Evolutionary conservation across 2,329 filamentous ascomycete genomes (phyloP).

Genomic region (Aureobasidium subglaciale): DNA sequence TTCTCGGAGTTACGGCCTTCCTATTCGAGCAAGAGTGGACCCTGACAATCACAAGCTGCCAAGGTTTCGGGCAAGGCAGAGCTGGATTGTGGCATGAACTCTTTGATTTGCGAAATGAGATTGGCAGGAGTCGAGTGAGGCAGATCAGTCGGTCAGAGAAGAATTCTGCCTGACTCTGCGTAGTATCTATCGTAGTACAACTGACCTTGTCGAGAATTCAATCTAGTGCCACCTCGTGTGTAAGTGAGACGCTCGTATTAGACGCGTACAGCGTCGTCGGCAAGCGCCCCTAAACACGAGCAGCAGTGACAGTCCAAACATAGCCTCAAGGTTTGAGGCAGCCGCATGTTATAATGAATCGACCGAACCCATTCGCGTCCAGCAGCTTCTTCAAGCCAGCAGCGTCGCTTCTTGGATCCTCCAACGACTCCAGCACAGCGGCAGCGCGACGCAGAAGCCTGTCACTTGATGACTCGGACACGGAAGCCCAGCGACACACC

Average conservation of each 20-base stretch:
- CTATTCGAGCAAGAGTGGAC: neutral
- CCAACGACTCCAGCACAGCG: slow-evolving; percentile 22
- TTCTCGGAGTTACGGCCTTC: neutral
- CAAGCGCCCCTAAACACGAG: neutral
- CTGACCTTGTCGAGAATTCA: neutral
- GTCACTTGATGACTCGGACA: slow-evolving; percentile 33
- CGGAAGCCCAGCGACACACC: slow-evolving; percentile 22
- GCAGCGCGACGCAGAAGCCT: slow-evolving; percentile 16
- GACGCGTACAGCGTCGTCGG: neutral
- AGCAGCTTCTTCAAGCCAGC: slow-evolving; percentile 33
- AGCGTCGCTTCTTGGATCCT: slow-evolving; percentile 28
- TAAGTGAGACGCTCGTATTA: neutral
- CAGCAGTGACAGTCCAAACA: neutral
- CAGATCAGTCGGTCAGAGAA: neutral
- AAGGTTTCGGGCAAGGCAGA: neutral
- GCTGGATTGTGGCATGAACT: neutral
- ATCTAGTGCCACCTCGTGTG: neutral
- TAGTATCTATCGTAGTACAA: neutral
- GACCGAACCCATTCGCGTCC: slow-evolving; percentile 20
- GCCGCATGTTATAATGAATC: slow-evolving; percentile 19
- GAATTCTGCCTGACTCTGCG: neutral
- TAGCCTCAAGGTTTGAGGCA: neutral
- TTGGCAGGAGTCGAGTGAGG: neutral
- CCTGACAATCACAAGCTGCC: neutral
- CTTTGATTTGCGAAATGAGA: neutral